A percentile compares a stretch with the other conserved stretches of the same genome.
phyloP scores from a whole-genome alignment of 257 asterid genomes.

The Nicotiana benthamiana region DNA sequence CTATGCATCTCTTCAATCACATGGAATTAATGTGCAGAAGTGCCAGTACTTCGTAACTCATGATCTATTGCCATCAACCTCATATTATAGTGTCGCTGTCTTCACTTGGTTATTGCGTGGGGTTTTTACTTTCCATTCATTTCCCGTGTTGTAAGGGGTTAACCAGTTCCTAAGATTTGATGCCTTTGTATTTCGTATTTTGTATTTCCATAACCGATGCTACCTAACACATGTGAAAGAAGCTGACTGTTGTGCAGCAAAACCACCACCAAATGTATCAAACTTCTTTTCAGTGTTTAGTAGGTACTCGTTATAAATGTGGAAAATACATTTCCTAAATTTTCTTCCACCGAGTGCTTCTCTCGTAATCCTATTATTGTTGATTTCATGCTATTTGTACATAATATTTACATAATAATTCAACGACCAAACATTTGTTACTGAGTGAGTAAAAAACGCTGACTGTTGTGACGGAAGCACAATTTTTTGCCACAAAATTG shows the following conservation, averaged over 20 bases:
- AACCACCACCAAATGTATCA: background rate
- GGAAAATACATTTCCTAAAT: background rate
- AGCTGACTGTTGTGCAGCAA: background rate
- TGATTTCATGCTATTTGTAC: no score
- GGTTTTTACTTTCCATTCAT: background rate
- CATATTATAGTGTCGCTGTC: constrained; percentile 3
- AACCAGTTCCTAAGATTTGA: background rate
- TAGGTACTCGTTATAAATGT: background rate
- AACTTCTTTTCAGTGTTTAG: background rate
- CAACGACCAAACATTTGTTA: background rate
- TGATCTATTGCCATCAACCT: background rate
- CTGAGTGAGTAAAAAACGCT: background rate
- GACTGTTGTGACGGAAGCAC: background rate
- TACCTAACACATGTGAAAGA: background rate
- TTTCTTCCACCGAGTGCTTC: background rate
- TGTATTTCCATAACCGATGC: background rate
- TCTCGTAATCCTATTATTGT: background rate
- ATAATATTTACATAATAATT: background rate
- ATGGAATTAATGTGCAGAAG: background rate
- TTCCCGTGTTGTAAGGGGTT: background rate
- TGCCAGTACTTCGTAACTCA: background rate
- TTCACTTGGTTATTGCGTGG: background rate
- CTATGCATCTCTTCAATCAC: background rate
- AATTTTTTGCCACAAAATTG: background rate
- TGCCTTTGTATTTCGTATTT: background rate